Conservation (phyloP, 148 eudicot species). For the Rhododendron simsii region DNA sequence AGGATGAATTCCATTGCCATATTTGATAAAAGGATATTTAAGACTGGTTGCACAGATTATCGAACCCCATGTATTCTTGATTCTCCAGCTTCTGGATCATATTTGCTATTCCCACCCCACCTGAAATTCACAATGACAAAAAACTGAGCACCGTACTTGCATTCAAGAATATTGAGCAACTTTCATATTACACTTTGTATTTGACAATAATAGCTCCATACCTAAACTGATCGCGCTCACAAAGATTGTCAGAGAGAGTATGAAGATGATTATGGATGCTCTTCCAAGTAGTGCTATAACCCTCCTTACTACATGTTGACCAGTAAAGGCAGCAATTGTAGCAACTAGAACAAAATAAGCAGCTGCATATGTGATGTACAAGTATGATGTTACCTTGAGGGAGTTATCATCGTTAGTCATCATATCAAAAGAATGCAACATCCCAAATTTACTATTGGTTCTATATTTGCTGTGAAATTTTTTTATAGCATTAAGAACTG, state of each 20-base stretch:
- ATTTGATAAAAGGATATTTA: not conserved
- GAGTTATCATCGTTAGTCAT: not conserved
- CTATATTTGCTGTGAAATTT: not conserved
- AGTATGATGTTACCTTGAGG: not conserved
- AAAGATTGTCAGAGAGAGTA: conserved; percentile 45
- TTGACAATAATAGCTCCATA: not conserved
- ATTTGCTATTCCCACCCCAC: conserved; percentile 47
- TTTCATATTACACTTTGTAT: not conserved
- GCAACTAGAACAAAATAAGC: conserved; percentile 43
- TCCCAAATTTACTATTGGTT: not conserved
- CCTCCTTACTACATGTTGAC: conserved; percentile 45
- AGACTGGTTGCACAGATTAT: conserved; percentile 30
- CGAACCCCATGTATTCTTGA: conserved; percentile 61
- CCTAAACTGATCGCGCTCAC: conserved; percentile 46
- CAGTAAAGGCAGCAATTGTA: conserved; percentile 41
- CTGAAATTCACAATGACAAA: conserved; percentile 13
- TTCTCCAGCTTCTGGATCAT: conserved; percentile 45
- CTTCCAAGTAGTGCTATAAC: conserved; percentile 40
- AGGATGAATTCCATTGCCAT: not conserved
- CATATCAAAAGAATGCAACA: not conserved
- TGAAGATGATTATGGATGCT: conserved; percentile 51
- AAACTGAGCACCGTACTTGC: not conserved
- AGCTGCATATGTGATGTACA: conserved; percentile 22
- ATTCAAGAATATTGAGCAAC: not conserved
- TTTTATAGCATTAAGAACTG: not conserved